Evolutionary conservation across 306 rosid species (phyloP), one percentile per base, ranked within the genome.

Genomic region (Echinosophora koreensis): DNA sequence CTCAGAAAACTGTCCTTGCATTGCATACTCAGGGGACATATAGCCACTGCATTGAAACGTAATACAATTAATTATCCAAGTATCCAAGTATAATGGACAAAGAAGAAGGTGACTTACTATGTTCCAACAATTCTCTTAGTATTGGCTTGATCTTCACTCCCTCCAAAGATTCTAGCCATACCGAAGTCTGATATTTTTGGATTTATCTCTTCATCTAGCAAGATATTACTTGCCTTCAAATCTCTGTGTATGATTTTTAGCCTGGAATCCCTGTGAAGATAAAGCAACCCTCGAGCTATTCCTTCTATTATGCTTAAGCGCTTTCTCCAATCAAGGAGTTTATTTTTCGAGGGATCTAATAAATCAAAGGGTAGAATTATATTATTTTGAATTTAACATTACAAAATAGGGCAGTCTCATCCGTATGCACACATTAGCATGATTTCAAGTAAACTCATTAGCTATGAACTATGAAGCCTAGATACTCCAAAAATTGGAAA

Each of bases 81-180:
- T 41, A 50, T 57, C 17, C 6, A n/a, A 6, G 4, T 16, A 11
- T 8, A 56, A 6, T 12, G 61, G 49, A 72, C 4, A 73, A 5
- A 47, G 5, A 10, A 7, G 49, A 42, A 42, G 49, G 66, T 3
- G 9, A 51, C 83, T 74, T 73, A 74, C 78, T 74, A 83, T 1
- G 86, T 83, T 16, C 84, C 81, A 12, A 68, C 84, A 28, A 81
- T 4, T 3, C 77, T 81, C 7, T 15, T 13, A 0, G 85, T 81
- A 7, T 76, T 75, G 18, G 77, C 85, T 0, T 75, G 73, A 32
- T 76, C 74, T 41, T 81, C 85, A 18, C 7, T 55, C 3, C 72
- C 85, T 60, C 77, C 77, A 69, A 81, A 76, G n/a, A 81, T 76
- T 81, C 18, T 81, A 0, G 81, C 85, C 85, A 81, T 69, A 59